phyloP scores from a whole-genome alignment of 768 basidiomycete species.

The Strobilomyces dryophilus region DNA sequence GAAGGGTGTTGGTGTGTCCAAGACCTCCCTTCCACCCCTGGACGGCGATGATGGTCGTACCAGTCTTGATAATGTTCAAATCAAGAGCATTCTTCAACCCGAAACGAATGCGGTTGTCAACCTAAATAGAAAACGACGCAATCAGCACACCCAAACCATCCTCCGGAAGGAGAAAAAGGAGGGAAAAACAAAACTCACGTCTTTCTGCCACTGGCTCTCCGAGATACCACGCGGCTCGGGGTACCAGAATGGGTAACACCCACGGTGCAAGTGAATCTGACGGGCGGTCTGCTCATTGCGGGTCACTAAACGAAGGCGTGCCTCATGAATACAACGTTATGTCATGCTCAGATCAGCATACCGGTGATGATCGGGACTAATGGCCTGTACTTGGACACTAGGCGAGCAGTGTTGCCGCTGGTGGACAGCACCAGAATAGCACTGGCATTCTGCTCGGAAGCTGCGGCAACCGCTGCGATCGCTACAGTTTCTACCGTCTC shows the following conservation, averaged over 20 bases:
- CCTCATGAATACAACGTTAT: constrained; percentile 6
- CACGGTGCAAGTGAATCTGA: constrained; percentile 95
- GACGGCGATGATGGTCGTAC: constrained; percentile 87
- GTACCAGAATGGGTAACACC: constrained; percentile 97
- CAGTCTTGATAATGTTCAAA: constrained; percentile 83
- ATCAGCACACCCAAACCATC: constrained; percentile 7
- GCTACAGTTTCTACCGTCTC: constrained; percentile 95
- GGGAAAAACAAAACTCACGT: constrained; percentile 50
- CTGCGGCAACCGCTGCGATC: constrained; percentile 92
- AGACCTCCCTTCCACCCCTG: constrained; percentile 99
- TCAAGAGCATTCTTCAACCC: constrained; percentile 80
- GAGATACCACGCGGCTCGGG: constrained; percentile 87
- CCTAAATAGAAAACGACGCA: constrained; percentile 37
- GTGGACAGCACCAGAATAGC: constrained; percentile 97
- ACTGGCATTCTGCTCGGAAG: constrained; percentile 90
- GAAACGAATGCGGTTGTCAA: constrained; percentile 86
- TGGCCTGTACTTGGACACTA: constrained; percentile 96
- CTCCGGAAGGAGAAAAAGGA: not conserved
- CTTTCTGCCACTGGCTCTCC: constrained; percentile 93
- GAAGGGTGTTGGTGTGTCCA: constrained; percentile 91
- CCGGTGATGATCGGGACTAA: constrained; percentile 91
- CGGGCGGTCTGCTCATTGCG: constrained; percentile 94
- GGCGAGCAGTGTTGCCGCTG: constrained; percentile 91
- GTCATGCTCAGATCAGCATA: constrained; percentile 32
- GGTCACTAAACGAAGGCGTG: constrained; percentile 56